A percentile compares a stretch with the other conserved stretches of the same genome.
phyloP scores from a whole-genome alignment of 192 early-diverging fungal genomes.

The Entomortierella chlamydospora region DNA sequence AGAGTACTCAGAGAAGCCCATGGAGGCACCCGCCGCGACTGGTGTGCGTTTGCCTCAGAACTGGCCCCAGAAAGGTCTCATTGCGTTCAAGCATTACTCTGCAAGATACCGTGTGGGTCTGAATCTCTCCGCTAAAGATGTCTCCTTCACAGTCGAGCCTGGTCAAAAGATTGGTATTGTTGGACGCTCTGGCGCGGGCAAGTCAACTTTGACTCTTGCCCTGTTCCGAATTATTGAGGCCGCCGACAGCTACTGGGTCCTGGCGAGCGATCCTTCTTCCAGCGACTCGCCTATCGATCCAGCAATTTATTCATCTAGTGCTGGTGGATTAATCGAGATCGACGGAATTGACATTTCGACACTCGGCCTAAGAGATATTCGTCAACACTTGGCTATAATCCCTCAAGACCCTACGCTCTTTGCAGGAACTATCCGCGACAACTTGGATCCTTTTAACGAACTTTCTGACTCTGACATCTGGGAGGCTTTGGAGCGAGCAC shows the following conservation, averaged over 20 bases:
- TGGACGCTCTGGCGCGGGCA: not conserved
- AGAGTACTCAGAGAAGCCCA: not conserved
- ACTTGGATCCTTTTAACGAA: too few relatives aligned
- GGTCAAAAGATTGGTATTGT: not conserved
- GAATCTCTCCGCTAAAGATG: not conserved
- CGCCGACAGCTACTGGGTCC: not conserved
- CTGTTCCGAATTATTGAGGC: not conserved
- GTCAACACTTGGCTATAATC: not conserved
- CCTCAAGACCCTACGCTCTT: too few relatives aligned
- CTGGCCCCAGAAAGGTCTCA: not conserved
- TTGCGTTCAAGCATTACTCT: not conserved
- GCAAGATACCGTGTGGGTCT: not conserved
- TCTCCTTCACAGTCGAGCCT: not conserved
- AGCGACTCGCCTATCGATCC: too few relatives aligned
- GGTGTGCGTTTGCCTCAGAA: not conserved
- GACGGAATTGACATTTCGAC: too few relatives aligned
- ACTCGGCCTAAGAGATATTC: not conserved
- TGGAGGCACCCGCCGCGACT: not conserved
- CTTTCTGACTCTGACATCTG: too few relatives aligned
- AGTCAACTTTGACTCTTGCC: not conserved
- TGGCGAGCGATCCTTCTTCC: too few relatives aligned
- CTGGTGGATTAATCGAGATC: too few relatives aligned
- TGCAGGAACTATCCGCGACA: too few relatives aligned
- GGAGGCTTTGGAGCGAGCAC: too few relatives aligned
- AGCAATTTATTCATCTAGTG: too few relatives aligned